Base-by-base conservation (phyloP, 495 filamentous ascomycete species). In the Hypomontagnella submonticulosa region DNA sequence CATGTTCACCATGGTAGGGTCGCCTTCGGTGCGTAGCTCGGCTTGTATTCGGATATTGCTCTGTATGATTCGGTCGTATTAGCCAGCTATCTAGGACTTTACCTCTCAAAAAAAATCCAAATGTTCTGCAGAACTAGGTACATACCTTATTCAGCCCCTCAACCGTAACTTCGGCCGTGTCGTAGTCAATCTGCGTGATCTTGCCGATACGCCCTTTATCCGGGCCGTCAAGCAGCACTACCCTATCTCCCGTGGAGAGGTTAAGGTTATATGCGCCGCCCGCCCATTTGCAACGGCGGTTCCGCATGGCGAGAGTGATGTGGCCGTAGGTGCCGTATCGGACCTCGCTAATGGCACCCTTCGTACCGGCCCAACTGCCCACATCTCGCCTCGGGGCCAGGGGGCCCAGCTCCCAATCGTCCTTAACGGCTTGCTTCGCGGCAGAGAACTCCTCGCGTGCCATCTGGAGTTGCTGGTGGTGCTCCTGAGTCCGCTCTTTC, bases 191-290 rank as follows among this genome's bases (percentile, higher is more conserved):
- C n/a, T 74, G 66, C 44, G 54, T 70, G 27, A 97, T 85, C 30
- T 77, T 77, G 23, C 88, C 89, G 78, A 99, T 96, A 76, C 88
- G 89, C 57, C 92, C 92, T 79, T 88, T 89, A 63, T 93, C 90
- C 57, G 80, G 80, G 16, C 93, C 92, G 48, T 88, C 87, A 43
- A 89, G 77, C 32, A 96, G 73, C 34, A 92, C 91, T 30, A 96
- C 91, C 53, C 93, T 83, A 70, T 97, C 93, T 7, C 85, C 87
- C 6, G 76, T 70, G 12, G 80, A 84, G 64, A 97, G 81, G 56
- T 89, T 89, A 61, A 88, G 80, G 65, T 82, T 81, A 68, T 83
- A 80, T 38, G 81, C 77, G 53, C 85, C 87, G 41, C 81, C 80
- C 30, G 72, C 72, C 81, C 81, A 83, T 8, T 74, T 69, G 32